Evolutionary conservation across 371 early-diverging fungal genomes (phyloP).

Genomic region (Choanephora cucurbitarum): DNA sequence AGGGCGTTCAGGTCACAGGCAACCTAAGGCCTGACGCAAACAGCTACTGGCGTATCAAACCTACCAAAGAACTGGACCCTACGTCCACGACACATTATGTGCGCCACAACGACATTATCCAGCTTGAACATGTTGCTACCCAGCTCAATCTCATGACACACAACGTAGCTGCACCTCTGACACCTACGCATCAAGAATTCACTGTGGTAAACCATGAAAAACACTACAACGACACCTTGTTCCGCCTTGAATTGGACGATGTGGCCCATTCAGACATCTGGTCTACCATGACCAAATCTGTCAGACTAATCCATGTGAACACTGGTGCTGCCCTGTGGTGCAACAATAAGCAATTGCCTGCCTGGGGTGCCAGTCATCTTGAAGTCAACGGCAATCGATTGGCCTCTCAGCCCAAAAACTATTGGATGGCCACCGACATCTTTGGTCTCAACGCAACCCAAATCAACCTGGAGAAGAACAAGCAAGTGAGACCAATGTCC

Average conservation of each 20-base stretch:
- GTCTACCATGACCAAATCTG: slow-evolving; percentile 54
- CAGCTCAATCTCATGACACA: slow-evolving; percentile 77
- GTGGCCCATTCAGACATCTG: slow-evolving; percentile 35
- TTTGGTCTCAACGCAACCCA: slow-evolving; percentile 46
- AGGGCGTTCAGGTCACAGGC: slow-evolving; percentile 87
- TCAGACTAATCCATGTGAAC: slow-evolving; percentile 72
- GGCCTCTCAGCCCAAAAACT: slow-evolving; percentile 57
- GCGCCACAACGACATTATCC: slow-evolving; percentile 63
- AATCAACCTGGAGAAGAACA: slow-evolving; percentile 41
- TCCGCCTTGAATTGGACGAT: slow-evolving; percentile 52
- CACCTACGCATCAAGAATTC: slow-evolving; percentile 89
- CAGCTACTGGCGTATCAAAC: slow-evolving; percentile 83
- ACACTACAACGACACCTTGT: slow-evolving; percentile 63
- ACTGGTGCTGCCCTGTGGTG: slow-evolving; percentile 80
- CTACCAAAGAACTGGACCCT: slow-evolving; percentile 27
- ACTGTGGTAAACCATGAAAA: slow-evolving; percentile 61
- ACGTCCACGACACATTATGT: slow-evolving; percentile 22
- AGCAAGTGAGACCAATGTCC: slow-evolving; percentile 46
- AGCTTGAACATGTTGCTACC: slow-evolving; percentile 65
- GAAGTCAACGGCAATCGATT: slow-evolving; percentile 85
- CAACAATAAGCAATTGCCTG: slow-evolving; percentile 80
- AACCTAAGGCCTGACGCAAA: slow-evolving; percentile 57
- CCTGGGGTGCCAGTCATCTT: slow-evolving; percentile 96
- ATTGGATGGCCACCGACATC: slow-evolving; percentile 65
- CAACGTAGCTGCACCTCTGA: slow-evolving; percentile 94